These are phyloP conservation scores for Debaryomyces psychrophilus DNA, from an alignment of 1,139 yeast genomes.

Conservation along the genomic window DNA sequence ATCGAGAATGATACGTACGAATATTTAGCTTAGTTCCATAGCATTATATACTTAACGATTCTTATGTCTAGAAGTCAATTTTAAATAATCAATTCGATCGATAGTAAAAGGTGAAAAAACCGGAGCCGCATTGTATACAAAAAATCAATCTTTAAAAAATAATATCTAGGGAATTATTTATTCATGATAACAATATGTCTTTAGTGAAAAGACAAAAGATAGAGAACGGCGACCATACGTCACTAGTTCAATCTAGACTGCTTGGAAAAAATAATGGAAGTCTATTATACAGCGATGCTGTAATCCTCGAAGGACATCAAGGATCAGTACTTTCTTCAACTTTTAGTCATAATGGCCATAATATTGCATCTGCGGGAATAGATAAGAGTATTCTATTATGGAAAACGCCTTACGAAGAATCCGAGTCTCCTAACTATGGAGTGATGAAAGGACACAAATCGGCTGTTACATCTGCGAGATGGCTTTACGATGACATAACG, in stretches of 20 bases:
- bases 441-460: constrained; percentile 49
- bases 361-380: constrained; percentile 55
- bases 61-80: background rate
- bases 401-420: constrained; percentile 38
- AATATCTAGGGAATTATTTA: background rate
- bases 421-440: constrained; percentile 39
- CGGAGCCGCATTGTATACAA: constrained; percentile 1
- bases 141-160: background rate
- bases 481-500: constrained; percentile 42
- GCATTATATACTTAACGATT: constrained; percentile 4
- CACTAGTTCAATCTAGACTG: constrained; percentile 2
- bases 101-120: background rate
- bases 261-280: background rate
- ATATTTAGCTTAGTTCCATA: constrained; percentile 61
- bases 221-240: constrained; percentile 9
- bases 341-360: constrained; percentile 46
- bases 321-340: constrained; percentile 51
- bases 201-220: constrained; percentile 25
- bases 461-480: constrained; percentile 53
- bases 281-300: constrained; percentile 12
- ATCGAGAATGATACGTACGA: constrained; percentile 75
- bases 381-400: constrained; percentile 53
- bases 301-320: constrained; percentile 46
- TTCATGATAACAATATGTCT: constrained; percentile 20
- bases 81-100: background rate